Percentiles rank a stretch among this genome's conserved stretches.
Evolutionary conservation across 148 eudicot species (phyloP).

Genomic region (Agrostemma githago): DNA sequence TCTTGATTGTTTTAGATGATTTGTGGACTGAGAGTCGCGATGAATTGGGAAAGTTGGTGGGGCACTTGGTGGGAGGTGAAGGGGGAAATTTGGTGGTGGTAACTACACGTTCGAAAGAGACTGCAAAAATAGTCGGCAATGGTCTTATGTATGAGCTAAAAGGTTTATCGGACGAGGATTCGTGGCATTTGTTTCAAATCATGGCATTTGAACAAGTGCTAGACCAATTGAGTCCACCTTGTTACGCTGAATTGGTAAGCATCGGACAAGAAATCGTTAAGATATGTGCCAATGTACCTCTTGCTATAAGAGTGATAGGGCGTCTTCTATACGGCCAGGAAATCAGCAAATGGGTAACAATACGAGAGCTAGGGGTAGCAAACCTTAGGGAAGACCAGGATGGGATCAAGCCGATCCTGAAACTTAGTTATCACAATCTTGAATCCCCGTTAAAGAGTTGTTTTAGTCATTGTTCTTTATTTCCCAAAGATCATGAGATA

Average conservation of each 20-base stretch:
- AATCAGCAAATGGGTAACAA: not conserved
- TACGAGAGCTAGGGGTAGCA: slow-evolving; percentile 1
- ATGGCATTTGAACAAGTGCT: not conserved
- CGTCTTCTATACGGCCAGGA: slow-evolving; percentile 10
- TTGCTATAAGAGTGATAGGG: slow-evolving; percentile 20
- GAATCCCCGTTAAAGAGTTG: slow-evolving; percentile 5
- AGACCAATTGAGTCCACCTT: not conserved
- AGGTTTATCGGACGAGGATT: not conserved
- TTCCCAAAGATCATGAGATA: slow-evolving; percentile 6
- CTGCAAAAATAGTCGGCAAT: not conserved
- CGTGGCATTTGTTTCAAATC: not conserved
- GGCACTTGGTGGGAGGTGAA: not conserved
- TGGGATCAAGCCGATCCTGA: slow-evolving; percentile 7
- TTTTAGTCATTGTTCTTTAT: slow-evolving; percentile 12
- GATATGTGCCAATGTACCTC: slow-evolving; percentile 20
- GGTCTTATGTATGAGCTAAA: not conserved
- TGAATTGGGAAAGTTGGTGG: not conserved
- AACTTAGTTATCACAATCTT: slow-evolving; percentile 17
- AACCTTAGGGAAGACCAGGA: not conserved
- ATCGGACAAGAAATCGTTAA: slow-evolving; percentile 17
- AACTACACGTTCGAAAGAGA: slow-evolving; percentile 5
- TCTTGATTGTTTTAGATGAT: not conserved
- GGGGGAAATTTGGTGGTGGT: not conserved
- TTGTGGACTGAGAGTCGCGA: not conserved
- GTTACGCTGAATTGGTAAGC: not conserved